Evolutionary conservation across 768 basidiomycete species (phyloP), one percentile per base, ranked within the genome.

Genomic region (Boletus pseudo-olivaceus): DNA sequence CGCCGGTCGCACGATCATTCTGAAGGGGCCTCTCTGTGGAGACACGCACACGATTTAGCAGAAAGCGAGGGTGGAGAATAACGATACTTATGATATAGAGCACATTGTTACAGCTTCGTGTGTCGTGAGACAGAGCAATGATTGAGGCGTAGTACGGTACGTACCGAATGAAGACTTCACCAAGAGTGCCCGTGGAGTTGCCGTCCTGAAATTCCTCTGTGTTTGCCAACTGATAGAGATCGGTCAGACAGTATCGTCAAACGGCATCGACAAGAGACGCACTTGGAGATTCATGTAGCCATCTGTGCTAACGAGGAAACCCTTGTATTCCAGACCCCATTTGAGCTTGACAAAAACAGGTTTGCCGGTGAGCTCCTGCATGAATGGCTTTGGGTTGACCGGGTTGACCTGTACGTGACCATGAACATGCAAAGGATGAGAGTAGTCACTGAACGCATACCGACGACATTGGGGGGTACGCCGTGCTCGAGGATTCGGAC

Each of bases 261-360:
- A 23, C 33, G 14, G n/a, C 48, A 51, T 51, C 29, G 49, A 47
- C 26, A 19, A 33, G 20, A n/a, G 29, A 44, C 58, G 56, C 64
- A 92, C 96, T 80, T 99, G 97, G 44, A 99, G 83, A 72, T 99
- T 99, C 97, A 98, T 98, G 76, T 97, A 99, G 12, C 93, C 93
- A 73, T 99, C 97, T 7, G 97, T 98, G 66, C 92, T 95, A 61
- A 99, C 97, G 59, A 99, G 82, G 77, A 97, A 99, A 40, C 97
- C 97, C 77, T 94, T 97, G 81, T 98, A 98, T 69, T 98, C 94
- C 47, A 98, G 80, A 57, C 97, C 97, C 97, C 97, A 99, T 77
- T 99, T 99, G 67, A 99, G 83, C 56, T 85, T 84, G 58, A 98
- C 97, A 67, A 85, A 90, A 42, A 98, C 92, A 37, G 89, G 87